These are phyloP conservation scores for Coniochaeta ligniaria DNA, from an alignment of 2,329 filamentous ascomycete species.

Conservation along the genomic window DNA sequence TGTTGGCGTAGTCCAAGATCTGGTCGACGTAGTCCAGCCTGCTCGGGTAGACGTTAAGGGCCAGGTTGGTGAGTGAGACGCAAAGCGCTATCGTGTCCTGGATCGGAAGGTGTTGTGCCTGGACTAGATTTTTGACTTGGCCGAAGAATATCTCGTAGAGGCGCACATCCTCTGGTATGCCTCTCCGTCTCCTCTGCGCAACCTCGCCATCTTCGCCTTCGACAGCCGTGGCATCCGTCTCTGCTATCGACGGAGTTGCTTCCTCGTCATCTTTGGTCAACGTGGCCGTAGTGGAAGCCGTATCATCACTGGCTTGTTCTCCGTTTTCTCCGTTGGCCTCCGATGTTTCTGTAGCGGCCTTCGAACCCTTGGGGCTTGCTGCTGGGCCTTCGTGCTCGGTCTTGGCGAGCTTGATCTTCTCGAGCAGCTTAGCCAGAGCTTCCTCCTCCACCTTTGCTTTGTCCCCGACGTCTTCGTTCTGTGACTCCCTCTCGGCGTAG, in stretches of 20 bases:
- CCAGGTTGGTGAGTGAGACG: slow-evolving; percentile 89
- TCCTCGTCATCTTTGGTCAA: slow-evolving; percentile 24
- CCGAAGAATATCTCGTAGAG: slow-evolving; percentile 97
- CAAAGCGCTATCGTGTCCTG: slow-evolving; percentile 91
- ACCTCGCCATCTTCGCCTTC: slow-evolving; percentile 33
- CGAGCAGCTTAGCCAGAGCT: slow-evolving; percentile 68
- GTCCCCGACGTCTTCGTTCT: slow-evolving; percentile 62
- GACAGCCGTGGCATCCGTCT: slow-evolving; percentile 38
- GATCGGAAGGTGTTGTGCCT: slow-evolving; percentile 82
- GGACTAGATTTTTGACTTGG: slow-evolving; percentile 89
- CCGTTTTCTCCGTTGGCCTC: slow-evolving; percentile 19
- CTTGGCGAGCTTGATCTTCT: slow-evolving; percentile 67
- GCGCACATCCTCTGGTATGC: slow-evolving; percentile 71
- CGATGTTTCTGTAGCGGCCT: slow-evolving; percentile 14
- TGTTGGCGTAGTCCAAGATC: slow-evolving; percentile 78
- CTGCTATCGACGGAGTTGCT: slow-evolving; percentile 32
- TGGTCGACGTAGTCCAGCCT: slow-evolving; percentile 93
- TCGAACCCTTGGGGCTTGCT: neutral
- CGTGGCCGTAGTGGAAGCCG: slow-evolving; percentile 23
- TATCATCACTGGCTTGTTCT: slow-evolving; percentile 28
- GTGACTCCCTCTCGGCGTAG: slow-evolving; percentile 85
- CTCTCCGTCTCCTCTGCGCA: slow-evolving; percentile 27
- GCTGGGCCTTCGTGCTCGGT: slow-evolving; percentile 30
- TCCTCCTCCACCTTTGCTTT: slow-evolving; percentile 76
- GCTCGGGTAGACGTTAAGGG: slow-evolving; percentile 92